These are phyloP conservation scores for Fusarium buharicum DNA, from an alignment of 2,329 filamentous ascomycete genomes.

Conservation along the genomic window DNA sequence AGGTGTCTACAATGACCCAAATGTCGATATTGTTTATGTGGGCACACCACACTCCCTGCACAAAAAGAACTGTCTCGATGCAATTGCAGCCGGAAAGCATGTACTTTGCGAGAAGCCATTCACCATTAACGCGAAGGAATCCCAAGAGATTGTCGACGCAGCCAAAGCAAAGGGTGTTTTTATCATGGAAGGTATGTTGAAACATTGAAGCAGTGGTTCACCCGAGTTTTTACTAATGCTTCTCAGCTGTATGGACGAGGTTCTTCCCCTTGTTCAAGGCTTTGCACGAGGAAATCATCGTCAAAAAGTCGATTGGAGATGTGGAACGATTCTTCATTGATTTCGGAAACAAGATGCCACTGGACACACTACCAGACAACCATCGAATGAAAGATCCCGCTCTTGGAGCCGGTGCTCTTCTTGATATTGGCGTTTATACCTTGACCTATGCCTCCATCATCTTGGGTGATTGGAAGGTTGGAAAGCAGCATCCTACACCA, in stretches of 20 bases:
- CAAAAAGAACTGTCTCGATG: constrained; percentile 55
- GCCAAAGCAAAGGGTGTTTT: constrained; percentile 16
- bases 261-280: constrained; percentile 24
- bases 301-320: constrained; percentile 27
- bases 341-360: constrained; percentile 23
- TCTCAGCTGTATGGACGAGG: constrained; percentile 21
- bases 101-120: constrained; percentile 60
- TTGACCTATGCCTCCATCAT: constrained; percentile 22
- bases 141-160: constrained; percentile 12
- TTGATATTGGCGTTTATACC: constrained; percentile 19
- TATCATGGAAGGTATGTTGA: constrained; percentile 21
- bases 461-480: constrained; percentile 19
- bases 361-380: not conserved
- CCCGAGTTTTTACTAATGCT: not conserved
- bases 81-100: constrained; percentile 56
- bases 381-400: constrained; percentile 24
- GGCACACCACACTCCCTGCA: constrained; percentile 59
- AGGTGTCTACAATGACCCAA: constrained; percentile 53
- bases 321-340: constrained; percentile 15
- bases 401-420: constrained; percentile 19
- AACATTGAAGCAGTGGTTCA: not conserved
- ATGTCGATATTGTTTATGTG: constrained; percentile 59
- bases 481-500: constrained; percentile 15
- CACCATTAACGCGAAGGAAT: constrained; percentile 36
- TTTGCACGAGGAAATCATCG: constrained; percentile 12